phyloP scores from a whole-genome alignment of 495 filamentous ascomycete genomes.

The Pyronema domesticum region DNA sequence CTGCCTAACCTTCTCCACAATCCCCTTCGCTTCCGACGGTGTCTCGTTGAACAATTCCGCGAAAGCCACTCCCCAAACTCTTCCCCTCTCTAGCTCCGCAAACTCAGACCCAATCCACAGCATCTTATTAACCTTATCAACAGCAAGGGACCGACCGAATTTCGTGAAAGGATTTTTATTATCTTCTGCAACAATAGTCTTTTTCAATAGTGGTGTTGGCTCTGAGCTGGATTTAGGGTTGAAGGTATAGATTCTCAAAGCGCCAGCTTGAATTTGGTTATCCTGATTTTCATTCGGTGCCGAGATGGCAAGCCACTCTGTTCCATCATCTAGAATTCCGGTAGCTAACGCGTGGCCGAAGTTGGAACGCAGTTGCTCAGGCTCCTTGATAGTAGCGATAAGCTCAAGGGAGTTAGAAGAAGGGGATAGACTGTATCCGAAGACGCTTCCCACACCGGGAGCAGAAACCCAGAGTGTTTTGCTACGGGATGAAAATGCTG shows the following conservation, averaged over 20 bases:
- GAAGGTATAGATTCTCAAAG: conserved; percentile 13
- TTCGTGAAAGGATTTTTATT: neutral
- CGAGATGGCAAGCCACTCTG: conserved; percentile 13
- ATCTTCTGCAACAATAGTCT: conserved; percentile 1
- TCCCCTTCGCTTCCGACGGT: neutral
- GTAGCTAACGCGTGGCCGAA: conserved; percentile 7
- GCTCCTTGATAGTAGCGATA: neutral
- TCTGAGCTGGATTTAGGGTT: neutral
- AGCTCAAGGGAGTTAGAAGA: neutral
- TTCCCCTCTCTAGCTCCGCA: conserved; percentile 13
- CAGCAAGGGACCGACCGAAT: conserved; percentile 10
- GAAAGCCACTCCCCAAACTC: conserved; percentile 16
- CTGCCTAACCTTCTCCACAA: neutral
- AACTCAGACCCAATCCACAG: conserved; percentile 18
- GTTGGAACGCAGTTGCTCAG: neutral
- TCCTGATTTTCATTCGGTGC: conserved; percentile 11
- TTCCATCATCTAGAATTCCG: neutral
- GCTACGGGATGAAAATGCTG: neutral
- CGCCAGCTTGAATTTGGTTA: conserved; percentile 7
- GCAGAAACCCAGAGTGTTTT: conserved; percentile 14
- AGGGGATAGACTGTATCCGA: conserved; percentile 6
- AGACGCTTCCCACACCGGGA: conserved; percentile 11
- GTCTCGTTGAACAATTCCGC: neutral
- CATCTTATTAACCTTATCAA: neutral
- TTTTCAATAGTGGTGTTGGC: neutral